Evolutionary conservation across 768 basidiomycete genomes (phyloP).

Genomic region (Termitomyces sp.): DNA sequence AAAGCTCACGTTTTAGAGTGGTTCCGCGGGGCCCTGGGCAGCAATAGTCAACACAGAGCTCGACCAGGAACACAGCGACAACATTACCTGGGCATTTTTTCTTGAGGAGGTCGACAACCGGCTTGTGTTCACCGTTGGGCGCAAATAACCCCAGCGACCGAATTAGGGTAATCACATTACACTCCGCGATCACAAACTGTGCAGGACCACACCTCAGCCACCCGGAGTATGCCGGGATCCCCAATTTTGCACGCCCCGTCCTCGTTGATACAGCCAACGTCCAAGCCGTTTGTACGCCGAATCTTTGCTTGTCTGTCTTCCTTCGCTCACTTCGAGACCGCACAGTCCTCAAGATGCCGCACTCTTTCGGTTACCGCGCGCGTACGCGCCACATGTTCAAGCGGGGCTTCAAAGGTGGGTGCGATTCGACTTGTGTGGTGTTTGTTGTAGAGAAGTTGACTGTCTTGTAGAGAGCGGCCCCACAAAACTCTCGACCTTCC

Average conservation of each 20-base stretch:
- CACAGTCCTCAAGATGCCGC: slow-evolving; percentile 88
- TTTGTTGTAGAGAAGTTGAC: slow-evolving; percentile 5
- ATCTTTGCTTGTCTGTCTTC: slow-evolving; percentile 11
- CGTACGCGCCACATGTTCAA: slow-evolving; percentile 99
- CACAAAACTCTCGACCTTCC: slow-evolving; percentile 87
- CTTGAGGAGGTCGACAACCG: slow-evolving; percentile 46
- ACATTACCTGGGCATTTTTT: slow-evolving; percentile 81
- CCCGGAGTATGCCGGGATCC: slow-evolving; percentile 49
- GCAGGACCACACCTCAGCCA: slow-evolving; percentile 53
- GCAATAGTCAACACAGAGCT: slow-evolving; percentile 22
- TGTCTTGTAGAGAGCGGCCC: slow-evolving; percentile 71
- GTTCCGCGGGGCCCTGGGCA: slow-evolving; percentile 79
- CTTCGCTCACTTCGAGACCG: slow-evolving; percentile 14
- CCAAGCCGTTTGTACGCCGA: slow-evolving; percentile 46
- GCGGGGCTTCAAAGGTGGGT: slow-evolving; percentile 98
- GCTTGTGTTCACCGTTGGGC: slow-evolving; percentile 17
- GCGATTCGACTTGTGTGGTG: slow-evolving; percentile 20
- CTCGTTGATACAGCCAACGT: slow-evolving; percentile 36
- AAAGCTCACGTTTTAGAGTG: slow-evolving; percentile 89
- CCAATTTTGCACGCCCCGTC: slow-evolving; percentile 21
- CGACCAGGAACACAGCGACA: slow-evolving; percentile 12
- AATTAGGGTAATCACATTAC: slow-evolving; percentile 34
- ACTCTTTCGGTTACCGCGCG: slow-evolving; percentile 99
- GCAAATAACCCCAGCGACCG: slow-evolving; percentile 16
- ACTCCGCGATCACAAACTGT: slow-evolving; percentile 48